Percentiles rank a stretch among this genome's conserved stretches.
These are phyloP conservation scores for Scutellaria galericulata DNA, from an alignment of 257 asterid species.

Conservation along the genomic window DNA sequence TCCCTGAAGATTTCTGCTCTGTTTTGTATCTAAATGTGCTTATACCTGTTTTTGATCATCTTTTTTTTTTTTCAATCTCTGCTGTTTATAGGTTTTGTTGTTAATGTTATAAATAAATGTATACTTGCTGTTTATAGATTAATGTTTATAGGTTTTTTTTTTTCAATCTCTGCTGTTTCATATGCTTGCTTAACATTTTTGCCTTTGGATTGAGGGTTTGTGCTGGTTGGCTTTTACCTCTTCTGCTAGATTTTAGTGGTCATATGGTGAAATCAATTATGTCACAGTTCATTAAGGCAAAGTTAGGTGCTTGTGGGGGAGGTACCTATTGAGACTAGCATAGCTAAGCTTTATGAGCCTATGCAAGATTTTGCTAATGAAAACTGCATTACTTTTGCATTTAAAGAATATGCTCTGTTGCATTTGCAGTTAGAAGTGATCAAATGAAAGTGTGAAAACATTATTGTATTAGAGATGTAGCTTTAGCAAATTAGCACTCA, in stretches of 20 bases:
- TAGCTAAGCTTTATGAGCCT: slow-evolving; percentile 20
- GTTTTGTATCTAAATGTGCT: neutral
- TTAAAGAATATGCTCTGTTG: too few relatives aligned
- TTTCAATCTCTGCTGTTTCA: neutral
- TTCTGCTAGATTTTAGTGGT: slow-evolving; percentile 12
- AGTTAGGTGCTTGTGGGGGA: slow-evolving; percentile 32
- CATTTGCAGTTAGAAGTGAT: too few relatives aligned
- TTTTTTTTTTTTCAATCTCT: neutral
- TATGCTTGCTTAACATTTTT: too few relatives aligned
- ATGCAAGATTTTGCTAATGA: neutral
- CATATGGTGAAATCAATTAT: slow-evolving; percentile 8
- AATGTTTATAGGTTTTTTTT: too few relatives aligned
- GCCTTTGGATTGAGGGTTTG: too few relatives aligned
- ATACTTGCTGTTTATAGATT: neutral
- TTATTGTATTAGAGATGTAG: too few relatives aligned
- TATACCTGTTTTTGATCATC: neutral
- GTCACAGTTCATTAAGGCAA: slow-evolving; percentile 17
- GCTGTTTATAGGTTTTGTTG: neutral
- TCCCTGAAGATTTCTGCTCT: slow-evolving; percentile 18
- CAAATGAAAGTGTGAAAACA: too few relatives aligned
- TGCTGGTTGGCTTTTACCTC: slow-evolving; percentile 3
- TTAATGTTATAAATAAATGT: too few relatives aligned
- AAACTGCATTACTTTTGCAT: too few relatives aligned
- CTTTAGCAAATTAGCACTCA: too few relatives aligned
- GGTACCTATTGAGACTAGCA: slow-evolving; percentile 1